These are phyloP conservation scores for Pleurotus tuber-regium DNA, from an alignment of 768 basidiomycete species.

Conservation along the genomic window DNA sequence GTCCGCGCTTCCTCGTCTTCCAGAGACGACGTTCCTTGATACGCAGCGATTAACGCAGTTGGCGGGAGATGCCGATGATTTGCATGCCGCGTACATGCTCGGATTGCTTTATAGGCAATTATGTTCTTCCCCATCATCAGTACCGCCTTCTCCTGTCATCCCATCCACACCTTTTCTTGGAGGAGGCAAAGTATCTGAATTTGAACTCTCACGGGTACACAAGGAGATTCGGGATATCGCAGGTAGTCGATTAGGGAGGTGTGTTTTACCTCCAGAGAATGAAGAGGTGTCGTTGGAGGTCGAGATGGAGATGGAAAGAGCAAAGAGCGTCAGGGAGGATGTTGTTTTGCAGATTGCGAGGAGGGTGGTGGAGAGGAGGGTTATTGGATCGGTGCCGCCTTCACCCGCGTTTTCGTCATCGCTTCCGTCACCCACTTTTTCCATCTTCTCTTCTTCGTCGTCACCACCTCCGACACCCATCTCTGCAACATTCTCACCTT, in stretches of 20 bases:
- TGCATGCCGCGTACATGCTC: constrained; percentile 76
- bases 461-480: constrained; percentile 10
- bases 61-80: constrained; percentile 71
- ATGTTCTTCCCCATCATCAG: constrained; percentile 41
- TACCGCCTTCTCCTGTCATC: neutral
- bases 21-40: constrained; percentile 84
- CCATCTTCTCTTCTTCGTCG: neutral
- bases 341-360: constrained; percentile 73
- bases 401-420: neutral
- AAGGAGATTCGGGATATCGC: constrained; percentile 75
- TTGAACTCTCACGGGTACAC: constrained; percentile 60
- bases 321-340: constrained; percentile 56
- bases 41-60: constrained; percentile 63
- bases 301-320: constrained; percentile 43
- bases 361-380: constrained; percentile 6
- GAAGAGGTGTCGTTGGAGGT: constrained; percentile 21
- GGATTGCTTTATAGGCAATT: constrained; percentile 78
- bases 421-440: neutral
- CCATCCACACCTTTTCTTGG: constrained; percentile 19
- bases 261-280: constrained; percentile 36
- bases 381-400: neutral
- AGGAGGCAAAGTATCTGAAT: constrained; percentile 41
- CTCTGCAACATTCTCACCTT: neutral
- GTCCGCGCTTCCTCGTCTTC: constrained; percentile 44
- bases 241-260: constrained; percentile 58